These are phyloP conservation scores for Salix dunnii DNA, from an alignment of 345 rosid species.

Conservation along the genomic window DNA sequence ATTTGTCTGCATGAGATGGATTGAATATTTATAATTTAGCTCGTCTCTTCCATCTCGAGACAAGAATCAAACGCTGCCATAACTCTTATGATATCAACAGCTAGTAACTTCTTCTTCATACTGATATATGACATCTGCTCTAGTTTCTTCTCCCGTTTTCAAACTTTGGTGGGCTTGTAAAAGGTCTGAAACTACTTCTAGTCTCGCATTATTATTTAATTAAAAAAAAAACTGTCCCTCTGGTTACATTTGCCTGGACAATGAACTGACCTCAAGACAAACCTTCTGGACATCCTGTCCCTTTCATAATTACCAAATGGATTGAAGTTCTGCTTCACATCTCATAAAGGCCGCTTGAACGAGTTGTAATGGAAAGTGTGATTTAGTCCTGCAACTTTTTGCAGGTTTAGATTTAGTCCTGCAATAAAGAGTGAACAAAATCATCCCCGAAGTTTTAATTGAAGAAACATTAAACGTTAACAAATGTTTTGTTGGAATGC, in stretches of 20 bases:
- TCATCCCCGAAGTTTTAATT: not conserved
- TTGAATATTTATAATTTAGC: not conserved
- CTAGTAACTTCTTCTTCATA: not conserved
- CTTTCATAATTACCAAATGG: too few species aligned
- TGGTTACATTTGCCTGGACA: too few species aligned
- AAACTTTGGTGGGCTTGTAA: not conserved
- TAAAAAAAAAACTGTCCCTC: too few species aligned
- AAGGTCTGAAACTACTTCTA: not conserved
- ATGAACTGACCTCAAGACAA: too few species aligned
- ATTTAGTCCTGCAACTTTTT: not conserved
- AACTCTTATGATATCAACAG: not conserved
- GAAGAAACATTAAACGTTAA: not conserved
- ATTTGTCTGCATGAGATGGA: too few species aligned
- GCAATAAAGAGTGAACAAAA: not conserved
- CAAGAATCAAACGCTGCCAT: too few species aligned
- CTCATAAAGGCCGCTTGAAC: too few species aligned
- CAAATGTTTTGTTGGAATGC: not conserved
- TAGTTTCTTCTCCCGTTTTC: not conserved
- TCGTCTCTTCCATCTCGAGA: too few species aligned
- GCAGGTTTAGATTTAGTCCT: not conserved
- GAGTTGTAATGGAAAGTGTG: not conserved
- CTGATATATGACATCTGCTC: not conserved
- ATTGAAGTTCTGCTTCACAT: too few species aligned
- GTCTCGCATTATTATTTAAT: not conserved
- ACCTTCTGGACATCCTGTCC: too few species aligned